Base-by-base conservation (phyloP, 257 asterid species). In the Solanum verrucosum region DNA sequence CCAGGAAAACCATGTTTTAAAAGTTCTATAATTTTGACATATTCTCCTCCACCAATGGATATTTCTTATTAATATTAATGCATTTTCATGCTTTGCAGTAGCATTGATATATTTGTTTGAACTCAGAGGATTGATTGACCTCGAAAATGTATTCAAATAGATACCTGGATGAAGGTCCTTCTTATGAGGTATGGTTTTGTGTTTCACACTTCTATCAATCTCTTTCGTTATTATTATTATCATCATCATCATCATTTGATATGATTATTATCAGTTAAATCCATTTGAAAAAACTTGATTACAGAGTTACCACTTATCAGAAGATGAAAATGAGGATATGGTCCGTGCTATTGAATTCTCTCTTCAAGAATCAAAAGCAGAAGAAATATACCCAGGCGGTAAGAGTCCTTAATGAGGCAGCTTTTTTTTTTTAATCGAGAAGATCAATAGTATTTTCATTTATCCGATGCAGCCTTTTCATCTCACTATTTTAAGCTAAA, bases 101-200 rank as follows among this genome's bases (percentile, higher is more conserved):
- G 29, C 11, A 10, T 52, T 81, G 42, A 44, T 81, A 49, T 81
- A 46, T 46, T 81, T 44, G 27, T 44, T 81, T 44, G n/a, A 27
- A 44, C 29, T 46, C 29, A 81, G 29, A 49, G 20, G 29, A 49
- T 82, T 67, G 1, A 25, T 6, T 9, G 5, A 31, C 11, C 44
- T 11, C 21, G 31, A 49, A 82, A 49, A 82, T 82, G 86, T 29
- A 21, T 18, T 67, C 86, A 27, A 82, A 49, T 49, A 49, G 86
- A 82, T 49, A 9, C 70, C 12, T 9, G 70, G 86, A 82, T 82
- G 86, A 49, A 82, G 86, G 86, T 82, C 86, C 86, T 82, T 82
- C 86, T 49, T 82, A 49, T 31, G 70, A 49, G 86, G 70, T 82
- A 29, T 18, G 86, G 70, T 82, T 46, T 31, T 3, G 31, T 81